Evolutionary conservation across 352 stramenopile species (phyloP).

Genomic region (Globisporangium recalcitrans): DNA sequence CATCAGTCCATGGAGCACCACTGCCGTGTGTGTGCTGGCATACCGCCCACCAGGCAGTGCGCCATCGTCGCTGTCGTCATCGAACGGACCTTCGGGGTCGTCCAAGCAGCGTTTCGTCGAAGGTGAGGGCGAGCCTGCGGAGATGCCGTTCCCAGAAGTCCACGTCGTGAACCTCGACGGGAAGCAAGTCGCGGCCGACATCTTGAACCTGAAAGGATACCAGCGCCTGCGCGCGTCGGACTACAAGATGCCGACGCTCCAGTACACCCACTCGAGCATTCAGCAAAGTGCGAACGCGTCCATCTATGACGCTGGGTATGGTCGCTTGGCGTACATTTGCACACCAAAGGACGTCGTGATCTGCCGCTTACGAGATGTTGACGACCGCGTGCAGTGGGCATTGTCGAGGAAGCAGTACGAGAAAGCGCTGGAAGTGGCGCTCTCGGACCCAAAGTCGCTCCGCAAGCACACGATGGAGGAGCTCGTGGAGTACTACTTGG

Average conservation of each 20-base stretch:
- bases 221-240: slow-evolving; percentile 67
- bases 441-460: slow-evolving; percentile 52
- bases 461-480: slow-evolving; percentile 52
- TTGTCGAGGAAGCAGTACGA: slow-evolving; percentile 56
- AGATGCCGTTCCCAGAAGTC: slow-evolving; percentile 79
- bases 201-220: slow-evolving; percentile 71
- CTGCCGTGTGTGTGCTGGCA: slow-evolving; percentile 59
- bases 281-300: slow-evolving; percentile 22
- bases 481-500: slow-evolving; percentile 69
- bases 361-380: slow-evolving; percentile 67
- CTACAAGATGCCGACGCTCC: slow-evolving; percentile 77
- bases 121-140: slow-evolving; percentile 60
- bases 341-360: slow-evolving; percentile 85
- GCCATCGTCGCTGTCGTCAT: slow-evolving; percentile 10
- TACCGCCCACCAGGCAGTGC: slow-evolving; percentile 53
- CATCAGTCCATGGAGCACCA: slow-evolving; percentile 56
- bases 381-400: slow-evolving; percentile 74
- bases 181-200: slow-evolving; percentile 79
- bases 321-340: slow-evolving; percentile 69
- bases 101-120: slow-evolving; percentile 45
- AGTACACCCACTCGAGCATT: slow-evolving; percentile 34
- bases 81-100: slow-evolving; percentile 23
- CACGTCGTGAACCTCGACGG: slow-evolving; percentile 87
- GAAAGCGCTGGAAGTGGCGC: slow-evolving; percentile 53
- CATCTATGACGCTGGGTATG: slow-evolving; percentile 69